These are phyloP conservation scores for Fraxinus anomala DNA, from an alignment of 257 asterid genomes.

Conservation along the genomic window DNA sequence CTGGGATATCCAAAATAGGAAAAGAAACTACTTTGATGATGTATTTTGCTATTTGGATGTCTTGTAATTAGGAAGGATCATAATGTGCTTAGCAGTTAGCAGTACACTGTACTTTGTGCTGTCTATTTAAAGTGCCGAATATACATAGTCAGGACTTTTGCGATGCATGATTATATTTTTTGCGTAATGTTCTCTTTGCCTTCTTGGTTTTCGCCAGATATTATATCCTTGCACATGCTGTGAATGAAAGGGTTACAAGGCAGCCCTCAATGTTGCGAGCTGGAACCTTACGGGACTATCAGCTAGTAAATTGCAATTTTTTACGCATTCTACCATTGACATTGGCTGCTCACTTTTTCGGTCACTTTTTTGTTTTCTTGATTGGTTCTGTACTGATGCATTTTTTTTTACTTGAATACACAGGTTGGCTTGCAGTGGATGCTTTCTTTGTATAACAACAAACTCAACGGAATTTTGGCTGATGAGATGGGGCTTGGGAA, in stretches of 20 bases:
- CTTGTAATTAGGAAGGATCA: not conserved
- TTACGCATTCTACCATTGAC: slow-evolving; percentile 21
- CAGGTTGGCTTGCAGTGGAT: slow-evolving; percentile 99
- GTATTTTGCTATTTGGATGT: not conserved
- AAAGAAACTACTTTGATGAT: not conserved
- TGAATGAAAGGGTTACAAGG: slow-evolving; percentile 82
- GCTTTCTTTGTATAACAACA: slow-evolving; percentile 95
- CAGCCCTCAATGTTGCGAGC: slow-evolving; percentile 98
- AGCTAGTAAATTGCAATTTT: slow-evolving; percentile 63
- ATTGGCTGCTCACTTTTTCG: slow-evolving; percentile 25
- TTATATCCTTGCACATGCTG: slow-evolving; percentile 98
- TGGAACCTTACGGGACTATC: slow-evolving; percentile 96
- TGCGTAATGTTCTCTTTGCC: not conserved
- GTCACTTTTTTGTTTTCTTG: slow-evolving; percentile 11
- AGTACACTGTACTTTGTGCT: slow-evolving; percentile 15
- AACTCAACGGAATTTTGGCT: slow-evolving; percentile 96
- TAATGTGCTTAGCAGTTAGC: not conserved
- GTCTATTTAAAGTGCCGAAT: slow-evolving; percentile 5
- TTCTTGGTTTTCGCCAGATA: slow-evolving; percentile 53
- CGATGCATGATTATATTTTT: slow-evolving; percentile 20
- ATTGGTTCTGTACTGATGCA: slow-evolving; percentile 24
- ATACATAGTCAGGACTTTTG: slow-evolving; percentile 13
- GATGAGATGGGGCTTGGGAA: slow-evolving; percentile 99
- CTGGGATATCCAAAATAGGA: not conserved
- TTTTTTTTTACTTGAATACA: slow-evolving; percentile 33